Evolutionary conservation across 441 rosid genomes (phyloP).

Genomic region (Hura crepitans): DNA sequence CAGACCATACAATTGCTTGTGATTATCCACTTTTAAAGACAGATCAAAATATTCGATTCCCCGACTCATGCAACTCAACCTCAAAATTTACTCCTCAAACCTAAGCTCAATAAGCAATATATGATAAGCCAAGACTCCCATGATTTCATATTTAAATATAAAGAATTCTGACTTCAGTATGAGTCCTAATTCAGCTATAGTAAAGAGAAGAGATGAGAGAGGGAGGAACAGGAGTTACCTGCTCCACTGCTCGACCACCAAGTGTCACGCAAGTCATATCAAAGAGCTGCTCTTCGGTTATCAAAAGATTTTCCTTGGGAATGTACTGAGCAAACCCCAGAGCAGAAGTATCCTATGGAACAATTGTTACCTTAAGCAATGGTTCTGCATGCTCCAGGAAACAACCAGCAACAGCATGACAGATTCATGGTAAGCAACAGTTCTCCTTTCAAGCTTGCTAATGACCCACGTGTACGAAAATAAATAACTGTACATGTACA

Average conservation of each 20-base stretch:
- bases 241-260: constrained; percentile 65
- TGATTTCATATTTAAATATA: not conserved
- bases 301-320: constrained; percentile 57
- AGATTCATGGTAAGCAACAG: constrained; percentile 70
- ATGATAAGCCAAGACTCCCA: not conserved
- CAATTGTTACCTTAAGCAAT: constrained; percentile 64
- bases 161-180: not conserved
- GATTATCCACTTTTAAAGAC: not conserved
- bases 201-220: constrained; percentile 2
- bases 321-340: constrained; percentile 70
- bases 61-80: not conserved
- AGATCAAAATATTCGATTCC: not conserved
- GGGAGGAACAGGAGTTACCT: constrained; percentile 33
- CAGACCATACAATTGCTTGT: not conserved
- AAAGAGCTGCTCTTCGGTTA: constrained; percentile 67
- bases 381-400: constrained; percentile 67
- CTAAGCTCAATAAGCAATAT: not conserved
- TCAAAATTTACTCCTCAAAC: not conserved
- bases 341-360: constrained; percentile 66
- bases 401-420: constrained; percentile 74
- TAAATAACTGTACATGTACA: not conserved
- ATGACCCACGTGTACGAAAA: constrained; percentile 39
- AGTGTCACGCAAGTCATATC: constrained; percentile 68
- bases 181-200: not conserved
- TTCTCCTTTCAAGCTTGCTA: constrained; percentile 57